Base-by-base conservation (phyloP, 108 stramenopile genomes). In the Phaeodactylum tricornutum region DNA sequence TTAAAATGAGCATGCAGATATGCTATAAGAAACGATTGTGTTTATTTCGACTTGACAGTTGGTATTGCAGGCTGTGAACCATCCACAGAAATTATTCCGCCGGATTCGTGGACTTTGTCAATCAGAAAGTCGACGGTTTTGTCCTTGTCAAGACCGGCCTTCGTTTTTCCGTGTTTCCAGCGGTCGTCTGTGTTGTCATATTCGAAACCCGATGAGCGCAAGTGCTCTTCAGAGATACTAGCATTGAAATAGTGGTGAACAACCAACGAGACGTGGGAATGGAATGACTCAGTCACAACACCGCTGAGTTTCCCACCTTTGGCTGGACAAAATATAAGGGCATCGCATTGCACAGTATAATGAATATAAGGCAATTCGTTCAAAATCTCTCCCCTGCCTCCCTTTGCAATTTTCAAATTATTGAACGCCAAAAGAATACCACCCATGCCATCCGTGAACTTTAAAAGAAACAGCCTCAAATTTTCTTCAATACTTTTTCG, bases 211-310 rank as follows among this genome's bases (percentile, higher is more conserved):
- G 66, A 34, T 26, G 42, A 32, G 8, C 50, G 52, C 26, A 79
- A 37, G 6, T 59, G 56, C 22, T 79, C 66, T 2, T 68, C 71
- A 0, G 72, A 50, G 15, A 79, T 53, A 60, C 66, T 74, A 16
- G 72, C 77, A 61, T 79, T 79, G 62, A 79, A 74, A 45, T 74
- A 71, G 19, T 58, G 55, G 47, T 62, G 57, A 16, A 74, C 72
- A 2, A 74, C 33, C 34, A 79, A 43, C 14, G 69, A 62, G 16
- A 79, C 43, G 37, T 79, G 77, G 4, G 77, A 79, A 21, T 63
- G 64, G 39, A 70, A 71, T 24, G 62, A 71, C 60, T 79, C 77
- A 46, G 50, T 71, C 21, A 79, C 69, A 0, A 65, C 49, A 6
- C 77, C 77, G 12, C 51, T 34, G 21, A 79, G 39, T 43, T 62